Base-by-base conservation (phyloP, 2,329 filamentous ascomycete species). In the Aspergillus sp. region DNA sequence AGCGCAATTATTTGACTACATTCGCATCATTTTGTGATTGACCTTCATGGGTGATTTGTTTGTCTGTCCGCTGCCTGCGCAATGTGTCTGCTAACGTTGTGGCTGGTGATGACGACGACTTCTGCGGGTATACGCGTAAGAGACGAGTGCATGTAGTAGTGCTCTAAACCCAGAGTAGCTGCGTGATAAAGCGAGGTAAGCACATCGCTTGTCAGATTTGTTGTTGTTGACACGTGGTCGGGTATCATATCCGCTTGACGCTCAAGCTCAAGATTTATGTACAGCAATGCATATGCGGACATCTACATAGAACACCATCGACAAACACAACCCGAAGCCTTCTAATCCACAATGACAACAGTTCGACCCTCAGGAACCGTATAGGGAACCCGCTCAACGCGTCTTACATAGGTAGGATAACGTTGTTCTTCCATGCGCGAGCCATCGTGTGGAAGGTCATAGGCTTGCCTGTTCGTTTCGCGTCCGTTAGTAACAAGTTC, bases 311-410 rank as follows among this genome's bases (percentile, higher is more conserved):
- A n/a, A 39, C 38, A 36, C 28, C 28, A 47, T 39, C 45, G 55
- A 15, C 39, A 17, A 25, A 45, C 36, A 17, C 8, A 17, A 23
- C 21, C 36, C 13, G 38, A 13, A 36, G 45, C 36, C 66, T 58
- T 60, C 57, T 36, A 74, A 66, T 75, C 73, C 54, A 73, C 67
- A 61, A 72, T 69, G 8, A 75, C 59, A 45, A 72, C 43, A 21
- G 61, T 60, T 53, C 68, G 64, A 49, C 65, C 67, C 23, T 68
- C 67, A 13, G 65, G 58, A 19, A 69, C 50, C 45, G 65, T 30
- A 59, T 67, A 61, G 19, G 58, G 63, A 38, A 65, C 60, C 13
- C 61, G 67, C 49, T 70, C 67, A 19, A 65, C 62, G 38, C 65
- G 59, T 57, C 67, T 65, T 21, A 68, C 63, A 41, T 72, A 69